Evolutionary conservation across 2,329 filamentous ascomycete species (phyloP).

Genomic region (Thelonectria rubi): DNA sequence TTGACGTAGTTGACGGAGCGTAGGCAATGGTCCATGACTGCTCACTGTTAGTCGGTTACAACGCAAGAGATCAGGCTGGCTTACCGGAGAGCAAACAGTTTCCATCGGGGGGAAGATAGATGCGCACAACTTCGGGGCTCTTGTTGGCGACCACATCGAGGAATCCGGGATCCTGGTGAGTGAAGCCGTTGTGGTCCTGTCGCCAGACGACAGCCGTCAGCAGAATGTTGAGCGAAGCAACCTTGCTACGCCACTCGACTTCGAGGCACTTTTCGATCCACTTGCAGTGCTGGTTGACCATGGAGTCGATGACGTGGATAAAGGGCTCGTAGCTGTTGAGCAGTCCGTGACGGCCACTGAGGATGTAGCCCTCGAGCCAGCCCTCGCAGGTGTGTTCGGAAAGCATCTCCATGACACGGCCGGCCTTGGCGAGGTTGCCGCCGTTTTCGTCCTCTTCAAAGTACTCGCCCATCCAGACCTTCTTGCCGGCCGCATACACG

Average conservation of each 20-base stretch:
- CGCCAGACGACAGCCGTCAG: slow-evolving; percentile 82
- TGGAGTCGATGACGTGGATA: slow-evolving; percentile 83
- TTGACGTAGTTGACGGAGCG: slow-evolving; percentile 81
- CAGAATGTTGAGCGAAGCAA: slow-evolving; percentile 81
- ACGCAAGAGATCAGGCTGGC: slow-evolving; percentile 1
- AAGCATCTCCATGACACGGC: slow-evolving; percentile 86
- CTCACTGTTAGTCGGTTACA: slow-evolving; percentile 25
- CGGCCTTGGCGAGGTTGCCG: slow-evolving; percentile 73
- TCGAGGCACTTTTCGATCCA: slow-evolving; percentile 86
- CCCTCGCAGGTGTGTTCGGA: slow-evolving; percentile 83
- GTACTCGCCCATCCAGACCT: slow-evolving; percentile 82
- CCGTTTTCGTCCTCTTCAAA: slow-evolving; percentile 80
- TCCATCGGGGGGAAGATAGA: slow-evolving; percentile 82
- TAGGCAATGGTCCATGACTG: slow-evolving; percentile 78
- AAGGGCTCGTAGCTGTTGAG: slow-evolving; percentile 87
- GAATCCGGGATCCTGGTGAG: slow-evolving; percentile 83
- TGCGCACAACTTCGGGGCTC: slow-evolving; percentile 80
- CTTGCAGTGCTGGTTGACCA: slow-evolving; percentile 89
- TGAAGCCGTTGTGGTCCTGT: slow-evolving; percentile 87
- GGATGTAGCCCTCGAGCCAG: slow-evolving; percentile 81
- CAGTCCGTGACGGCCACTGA: slow-evolving; percentile 78
- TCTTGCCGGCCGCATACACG: slow-evolving; percentile 79
- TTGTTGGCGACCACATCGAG: slow-evolving; percentile 83
- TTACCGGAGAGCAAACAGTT: slow-evolving; percentile 74
- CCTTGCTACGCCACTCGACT: slow-evolving; percentile 77